phyloP scores from a whole-genome alignment of 495 filamentous ascomycete genomes.

The Glutinoglossum americanum region DNA sequence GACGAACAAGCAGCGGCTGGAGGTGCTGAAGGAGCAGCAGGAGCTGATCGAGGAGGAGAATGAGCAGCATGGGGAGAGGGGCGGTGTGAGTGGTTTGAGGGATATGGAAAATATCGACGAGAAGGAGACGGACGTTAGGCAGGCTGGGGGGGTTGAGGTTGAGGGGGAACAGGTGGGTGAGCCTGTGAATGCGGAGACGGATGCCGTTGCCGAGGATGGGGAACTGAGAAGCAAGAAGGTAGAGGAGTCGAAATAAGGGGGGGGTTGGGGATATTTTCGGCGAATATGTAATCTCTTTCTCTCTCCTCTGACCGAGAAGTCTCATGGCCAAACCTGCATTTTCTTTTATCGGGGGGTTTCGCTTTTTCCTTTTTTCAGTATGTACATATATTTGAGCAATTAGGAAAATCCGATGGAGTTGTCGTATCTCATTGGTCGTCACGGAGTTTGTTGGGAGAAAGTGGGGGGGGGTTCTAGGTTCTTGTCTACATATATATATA shows the following conservation, averaged over 20 bases:
- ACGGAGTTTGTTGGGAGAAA: too few species aligned
- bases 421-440: too few species aligned
- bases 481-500: too few species aligned
- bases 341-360: too few species aligned
- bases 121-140: slow-evolving; percentile 27
- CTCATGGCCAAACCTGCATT: too few species aligned
- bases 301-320: too few species aligned
- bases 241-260: not conserved
- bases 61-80: slow-evolving; percentile 55
- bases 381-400: too few species aligned
- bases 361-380: too few species aligned
- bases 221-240: not conserved
- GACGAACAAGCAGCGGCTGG: slow-evolving; percentile 97
- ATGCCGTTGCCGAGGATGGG: not conserved
- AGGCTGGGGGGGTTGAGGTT: not conserved
- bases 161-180: slow-evolving; percentile 6
- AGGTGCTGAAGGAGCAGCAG: slow-evolving; percentile 96
- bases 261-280: too few species aligned
- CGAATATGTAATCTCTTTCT: too few species aligned
- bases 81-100: slow-evolving; percentile 32
- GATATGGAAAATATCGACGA: slow-evolving; percentile 72
- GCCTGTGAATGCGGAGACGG: slow-evolving; percentile 11
- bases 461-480: too few species aligned
- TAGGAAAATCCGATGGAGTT: too few species aligned
- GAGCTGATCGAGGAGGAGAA: slow-evolving; percentile 96